Evolutionary conservation across 306 rosid genomes (phyloP), one percentile per base, ranked within the genome.

Genomic region (Trifolium repens): DNA sequence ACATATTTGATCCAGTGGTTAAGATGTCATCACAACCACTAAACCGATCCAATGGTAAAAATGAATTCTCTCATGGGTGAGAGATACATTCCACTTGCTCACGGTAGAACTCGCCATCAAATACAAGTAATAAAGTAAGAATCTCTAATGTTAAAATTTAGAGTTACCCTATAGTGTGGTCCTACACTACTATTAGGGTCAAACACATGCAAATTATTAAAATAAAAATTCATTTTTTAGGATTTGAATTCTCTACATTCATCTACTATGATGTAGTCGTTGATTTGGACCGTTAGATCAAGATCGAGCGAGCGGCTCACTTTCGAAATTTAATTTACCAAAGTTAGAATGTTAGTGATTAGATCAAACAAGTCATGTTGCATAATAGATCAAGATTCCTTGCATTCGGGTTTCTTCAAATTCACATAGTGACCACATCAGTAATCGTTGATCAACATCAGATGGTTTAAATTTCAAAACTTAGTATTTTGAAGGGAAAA

Each of bases 181-280:
- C 81, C 77, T 78, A 26, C 47, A 30, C 71, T 42, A 64, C 34
- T 70, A 49, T 24, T 68, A 44, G 59, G 67, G 81, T 76, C 88
- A 86, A 72, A 72, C 85, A 54, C 70, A 50, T 67, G 6, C 13
- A 22, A 27, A 40, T 39, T 61, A 7, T 3, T 3, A 11, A 11
- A 58, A 26, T 11, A 30, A 13, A 32, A 7, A 27, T 12, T 13
- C 0, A 2, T 2, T 32, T 13, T 7, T 15, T 8, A 4, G 8
- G 4, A 61, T 61, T 32, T 15, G 5, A 32, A 35, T 61, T 61
- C 0, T 30, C 9, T 61, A 34, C 11, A 14, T 61, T 32, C 10
- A 61, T 11, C 9, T n/a, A 32, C 6, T 50, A 50, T n/a, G 1
- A 50, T 50, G 4, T 50, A 50, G 55, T 50, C 0, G 4, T 1